Percentiles rank a stretch among this genome's conserved stretches.
Conservation (phyloP, 768 basidiomycete genomes). For the Suillus clintonianus region DNA sequence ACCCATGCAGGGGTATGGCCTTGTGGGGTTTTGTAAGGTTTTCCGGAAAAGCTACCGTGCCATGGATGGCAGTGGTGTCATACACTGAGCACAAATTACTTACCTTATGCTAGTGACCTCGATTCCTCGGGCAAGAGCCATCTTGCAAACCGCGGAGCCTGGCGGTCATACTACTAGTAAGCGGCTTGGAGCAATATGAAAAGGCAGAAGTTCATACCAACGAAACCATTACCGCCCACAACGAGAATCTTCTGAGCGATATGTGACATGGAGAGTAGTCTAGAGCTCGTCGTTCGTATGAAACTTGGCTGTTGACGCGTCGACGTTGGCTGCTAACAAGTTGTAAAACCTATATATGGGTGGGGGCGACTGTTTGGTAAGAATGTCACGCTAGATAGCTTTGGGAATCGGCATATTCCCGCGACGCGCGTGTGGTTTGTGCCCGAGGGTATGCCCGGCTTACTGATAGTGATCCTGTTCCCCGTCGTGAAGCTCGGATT, state of each 20-base stretch:
- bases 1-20: conserved; percentile 91
- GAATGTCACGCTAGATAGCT: neutral
- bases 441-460: neutral
- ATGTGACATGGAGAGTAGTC: conserved; percentile 3
- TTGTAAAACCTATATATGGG: neutral
- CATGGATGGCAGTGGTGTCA: neutral
- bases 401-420: neutral
- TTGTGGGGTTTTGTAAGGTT: conserved; percentile 83
- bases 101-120: conserved; percentile 91
- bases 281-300: neutral
- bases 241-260: conserved; percentile 76
- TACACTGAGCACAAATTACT: neutral
- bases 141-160: conserved; percentile 93
- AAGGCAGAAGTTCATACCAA: conserved; percentile 55
- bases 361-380: neutral
- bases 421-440: too few relatives aligned
- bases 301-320: neutral
- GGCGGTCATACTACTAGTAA: conserved; percentile 9
- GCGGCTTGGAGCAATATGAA: neutral
- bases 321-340: neutral
- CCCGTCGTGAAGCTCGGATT: too few relatives aligned
- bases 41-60: conserved; percentile 74
- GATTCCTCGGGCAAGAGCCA: conserved; percentile 82
- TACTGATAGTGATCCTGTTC: too few relatives aligned
- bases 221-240: conserved; percentile 97